A percentile compares a stretch with the other conserved stretches of the same genome.
Evolutionary conservation across 495 filamentous ascomycete genomes (phyloP).

Genomic region (Parathielavia hyrcaniae): DNA sequence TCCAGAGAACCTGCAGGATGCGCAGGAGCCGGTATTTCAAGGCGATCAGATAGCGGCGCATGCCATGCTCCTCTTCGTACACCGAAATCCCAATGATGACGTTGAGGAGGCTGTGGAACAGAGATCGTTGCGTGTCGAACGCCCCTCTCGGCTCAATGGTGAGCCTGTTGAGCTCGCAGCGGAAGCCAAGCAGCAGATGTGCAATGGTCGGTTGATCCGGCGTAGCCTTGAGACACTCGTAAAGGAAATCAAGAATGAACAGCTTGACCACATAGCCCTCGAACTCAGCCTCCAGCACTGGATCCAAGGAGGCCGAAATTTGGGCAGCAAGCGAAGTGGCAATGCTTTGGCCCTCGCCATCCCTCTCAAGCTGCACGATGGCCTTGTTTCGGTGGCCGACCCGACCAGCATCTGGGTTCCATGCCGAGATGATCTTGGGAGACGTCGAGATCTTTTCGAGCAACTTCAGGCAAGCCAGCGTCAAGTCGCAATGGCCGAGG

Average conservation of each 20-base stretch:
- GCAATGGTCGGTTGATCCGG: constrained; percentile 72
- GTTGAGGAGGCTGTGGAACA: constrained; percentile 74
- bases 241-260: constrained; percentile 73
- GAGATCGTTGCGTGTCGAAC: constrained; percentile 60
- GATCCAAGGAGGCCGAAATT: constrained; percentile 57
- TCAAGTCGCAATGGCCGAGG: constrained; percentile 67
- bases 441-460: constrained; percentile 81
- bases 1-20: constrained; percentile 75
- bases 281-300: constrained; percentile 55
- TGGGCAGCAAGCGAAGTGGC: constrained; percentile 59
- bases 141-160: constrained; percentile 55
- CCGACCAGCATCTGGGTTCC: constrained; percentile 44
- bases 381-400: constrained; percentile 65
- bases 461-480: constrained; percentile 67
- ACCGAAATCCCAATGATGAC: constrained; percentile 59
- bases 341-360: constrained; percentile 63
- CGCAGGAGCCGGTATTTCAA: constrained; percentile 71
- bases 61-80: constrained; percentile 49
- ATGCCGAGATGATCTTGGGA: constrained; percentile 58
- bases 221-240: constrained; percentile 63
- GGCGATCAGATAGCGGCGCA: constrained; percentile 63
- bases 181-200: constrained; percentile 85
- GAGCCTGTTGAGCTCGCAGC: constrained; percentile 59
- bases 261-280: constrained; percentile 69
- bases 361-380: constrained; percentile 66